Evolutionary conservation across 2,329 filamentous ascomycete species (phyloP), one percentile per base, ranked within the genome.

Genomic region (Pseudogymnoascus sp.): DNA sequence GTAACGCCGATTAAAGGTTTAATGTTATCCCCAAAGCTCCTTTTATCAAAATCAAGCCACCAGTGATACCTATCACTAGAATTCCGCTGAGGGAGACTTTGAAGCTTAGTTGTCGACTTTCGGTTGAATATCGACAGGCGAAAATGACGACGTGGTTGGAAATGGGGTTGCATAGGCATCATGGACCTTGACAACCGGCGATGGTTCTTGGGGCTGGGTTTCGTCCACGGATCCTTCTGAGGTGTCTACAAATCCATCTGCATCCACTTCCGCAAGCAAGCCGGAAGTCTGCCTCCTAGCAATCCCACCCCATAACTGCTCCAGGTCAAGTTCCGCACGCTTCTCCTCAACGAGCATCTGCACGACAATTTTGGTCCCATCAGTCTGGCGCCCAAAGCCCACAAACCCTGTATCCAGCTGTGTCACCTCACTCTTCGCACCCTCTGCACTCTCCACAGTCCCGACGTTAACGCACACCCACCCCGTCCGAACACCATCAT

Each of bases 381-480:
- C 76, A 8, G 75, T 78, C 62, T 78, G 71, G 36, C 78, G 77
- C 1, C 91, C 90, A 70, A 97, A 97, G 0, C 93, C 93, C 35
- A 91, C 86, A 63, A 92, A 85, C 7, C 82, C 79, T 14, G 78
- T 76, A 19, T 80, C 78, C 38, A 80, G 71, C 25, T 78, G 74
- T 9, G 75, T 72, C 12, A 75, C 71, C 65, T 84, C 80, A 22
- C 60, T 61, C 25, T 66, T 63, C 11, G 58, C 38, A 7, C 72
- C 70, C 14, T 72, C 69, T n/a, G 80, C 78, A 22, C 83, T 82
- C 45, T 88, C 84, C 0, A 91, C 81, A 14, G 83, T 84, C 4
- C 90, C 91, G 8, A 94, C 83, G 72, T 96, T 95, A 64, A 97
- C 90, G 75, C 94, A 99, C 19, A 99, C 89, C 94, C 94, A 99